Conservation (phyloP, 2,329 filamentous ascomycete genomes). For the Penicillium olsonii region DNA sequence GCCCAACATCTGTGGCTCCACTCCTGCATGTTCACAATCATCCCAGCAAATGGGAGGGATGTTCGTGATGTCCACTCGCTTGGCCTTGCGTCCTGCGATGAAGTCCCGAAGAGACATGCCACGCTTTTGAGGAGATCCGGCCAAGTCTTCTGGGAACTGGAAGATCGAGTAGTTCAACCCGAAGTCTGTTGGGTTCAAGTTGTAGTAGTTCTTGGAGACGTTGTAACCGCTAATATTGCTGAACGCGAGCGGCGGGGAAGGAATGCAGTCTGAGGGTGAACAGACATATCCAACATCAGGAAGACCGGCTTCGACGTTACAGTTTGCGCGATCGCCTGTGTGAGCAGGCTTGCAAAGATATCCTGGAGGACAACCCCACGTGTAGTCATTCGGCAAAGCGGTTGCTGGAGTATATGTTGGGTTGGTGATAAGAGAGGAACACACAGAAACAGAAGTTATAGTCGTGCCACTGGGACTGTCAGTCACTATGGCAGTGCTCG, state of each 20-base stretch:
- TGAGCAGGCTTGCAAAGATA: constrained; percentile 44
- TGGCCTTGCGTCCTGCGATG: neutral
- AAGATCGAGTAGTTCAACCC: constrained; percentile 67
- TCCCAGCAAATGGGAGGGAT: constrained; percentile 14
- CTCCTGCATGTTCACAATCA: constrained; percentile 8
- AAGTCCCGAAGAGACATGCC: neutral
- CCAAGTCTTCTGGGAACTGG: neutral
- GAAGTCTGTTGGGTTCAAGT: constrained; percentile 64
- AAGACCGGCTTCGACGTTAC: constrained; percentile 44
- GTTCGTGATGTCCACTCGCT: neutral
- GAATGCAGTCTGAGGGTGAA: constrained; percentile 42
- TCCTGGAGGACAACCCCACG: constrained; percentile 49
- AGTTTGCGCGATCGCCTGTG: constrained; percentile 31
- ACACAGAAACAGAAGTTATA: constrained; percentile 22
- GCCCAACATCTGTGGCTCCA: constrained; percentile 3
- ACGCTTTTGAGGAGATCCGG: constrained; percentile 1
- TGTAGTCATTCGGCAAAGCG: constrained; percentile 32
- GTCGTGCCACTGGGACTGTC: neutral
- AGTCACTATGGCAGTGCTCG: neutral
- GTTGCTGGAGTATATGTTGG: constrained; percentile 30
- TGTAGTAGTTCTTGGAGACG: constrained; percentile 60
- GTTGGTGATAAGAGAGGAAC: constrained; percentile 30
- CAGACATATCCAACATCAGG: constrained; percentile 43
- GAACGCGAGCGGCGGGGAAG: constrained; percentile 28
- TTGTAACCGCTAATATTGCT: constrained; percentile 49